Evolutionary conservation across 1,284 basidiomycete species (phyloP), one percentile per base, ranked within the genome.

Genomic region (Polyporus tsugae): DNA sequence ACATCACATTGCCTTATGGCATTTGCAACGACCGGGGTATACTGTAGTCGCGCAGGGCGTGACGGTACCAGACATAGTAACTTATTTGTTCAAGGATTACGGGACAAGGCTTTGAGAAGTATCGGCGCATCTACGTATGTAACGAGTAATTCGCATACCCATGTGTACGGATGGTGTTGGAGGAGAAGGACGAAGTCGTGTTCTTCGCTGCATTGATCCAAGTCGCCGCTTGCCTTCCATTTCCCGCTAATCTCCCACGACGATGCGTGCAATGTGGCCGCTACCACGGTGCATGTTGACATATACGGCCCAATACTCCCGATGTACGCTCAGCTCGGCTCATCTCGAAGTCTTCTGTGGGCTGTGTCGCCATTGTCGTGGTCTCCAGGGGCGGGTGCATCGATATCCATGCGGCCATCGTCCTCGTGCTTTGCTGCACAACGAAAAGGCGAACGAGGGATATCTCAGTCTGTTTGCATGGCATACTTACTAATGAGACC

Each of bases 221-320:
- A 7, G 35, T 58, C 17, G 29, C 35, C 19, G 10, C 55, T 58
- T n/a, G 35, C 55, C 17, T 58, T 38, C 35, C 19, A 35, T 55
- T n/a, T 58, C n/a, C 35, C 36, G 33, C 19, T 10, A 15, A 10
- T 25, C 46, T 58, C 55, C 35, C 35, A 58, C 55, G 55, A 11
- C 55, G 55, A 58, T 58, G 35, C 55, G 35, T 58, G 55, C 55
- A 36, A 58, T 58, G 55, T n/a, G 35, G 35, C 35, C 10, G 55
- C 55, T 38, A 3, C 19, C 17, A n/a, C 29, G 29, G 33, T 55
- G 52, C 29, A 19, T 17, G 15, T 17, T 7, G 29, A 35, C 35
- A 38, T 4, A 38, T 58, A 17, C 2, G 55, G 35, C 10, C 22
- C 2, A 58, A 58, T 19, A 38, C 1, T 38, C 29, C 35, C 33